Evolutionary conservation across 2,329 filamentous ascomycete genomes (phyloP).

Genomic region (Seiridium unicorne): DNA sequence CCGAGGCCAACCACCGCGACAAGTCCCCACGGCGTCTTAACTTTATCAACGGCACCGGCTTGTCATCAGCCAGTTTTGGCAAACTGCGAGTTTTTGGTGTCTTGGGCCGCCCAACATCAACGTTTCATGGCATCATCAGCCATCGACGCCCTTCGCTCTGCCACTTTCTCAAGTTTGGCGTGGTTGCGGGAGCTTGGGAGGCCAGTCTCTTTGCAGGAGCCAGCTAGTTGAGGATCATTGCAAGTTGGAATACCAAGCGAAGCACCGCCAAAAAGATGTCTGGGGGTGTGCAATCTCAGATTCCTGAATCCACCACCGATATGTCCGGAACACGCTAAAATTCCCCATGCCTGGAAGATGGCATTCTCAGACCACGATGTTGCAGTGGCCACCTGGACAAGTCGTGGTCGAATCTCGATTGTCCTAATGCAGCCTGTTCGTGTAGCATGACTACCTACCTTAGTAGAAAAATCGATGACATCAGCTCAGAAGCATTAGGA

Average conservation of each 20-base stretch:
- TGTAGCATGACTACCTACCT: too few species aligned
- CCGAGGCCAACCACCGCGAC: not conserved
- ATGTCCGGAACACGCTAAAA: not conserved
- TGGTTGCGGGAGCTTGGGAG: too few species aligned
- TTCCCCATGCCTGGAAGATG: not conserved
- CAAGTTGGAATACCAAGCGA: too few species aligned
- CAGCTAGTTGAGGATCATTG: too few species aligned
- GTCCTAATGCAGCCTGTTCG: too few species aligned
- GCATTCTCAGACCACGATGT: not conserved
- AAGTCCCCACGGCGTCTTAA: not conserved
- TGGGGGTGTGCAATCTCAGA: not conserved
- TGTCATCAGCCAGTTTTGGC: too few species aligned
- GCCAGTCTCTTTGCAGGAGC: too few species aligned
- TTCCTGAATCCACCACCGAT: conserved; percentile 1
- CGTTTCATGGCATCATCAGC: not conserved
- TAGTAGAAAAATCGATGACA: too few species aligned
- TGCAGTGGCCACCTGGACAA: not conserved
- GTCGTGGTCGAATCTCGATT: not conserved
- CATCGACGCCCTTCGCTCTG: not conserved
- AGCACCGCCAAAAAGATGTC: too few species aligned
- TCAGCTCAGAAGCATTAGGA: too few species aligned
- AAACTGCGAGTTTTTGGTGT: too few species aligned
- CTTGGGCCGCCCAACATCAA: not conserved
- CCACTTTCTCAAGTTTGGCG: too few species aligned
- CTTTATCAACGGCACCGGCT: not conserved